Evolutionary conservation across 495 filamentous ascomycete species (phyloP), one percentile per base, ranked within the genome.

Genomic region (Podospora didyma): DNA sequence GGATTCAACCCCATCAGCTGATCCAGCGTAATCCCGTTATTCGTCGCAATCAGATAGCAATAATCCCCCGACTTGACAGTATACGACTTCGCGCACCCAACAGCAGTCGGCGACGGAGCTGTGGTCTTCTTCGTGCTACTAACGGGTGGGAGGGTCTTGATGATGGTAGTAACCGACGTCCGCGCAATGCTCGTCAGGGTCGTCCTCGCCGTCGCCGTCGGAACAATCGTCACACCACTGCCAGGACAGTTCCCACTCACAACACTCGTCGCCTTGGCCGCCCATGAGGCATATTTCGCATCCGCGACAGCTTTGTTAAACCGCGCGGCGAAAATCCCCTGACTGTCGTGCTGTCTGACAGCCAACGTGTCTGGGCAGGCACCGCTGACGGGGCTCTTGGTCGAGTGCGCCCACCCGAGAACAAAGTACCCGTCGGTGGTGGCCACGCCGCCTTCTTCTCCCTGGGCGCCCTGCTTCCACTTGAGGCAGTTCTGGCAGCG

Each of bases 401-500:
- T 62, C 1, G 68, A 63, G 49, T 70, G 66, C 24, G 60, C 62
- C 65, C 68, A 69, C 23, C 69, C 69, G 47, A 72, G 62, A 31
- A 69, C 48, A 2, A 67, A 28, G 37, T 53, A 57, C 39, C 64
- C 59, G 5, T 17, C 10, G 35, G 57, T 62, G 17, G 68, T 72
- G 31, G 65, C 20, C 11, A 51, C 56, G 26, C 22, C 47, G 20
- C 51, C 51, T 49, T 50, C 53, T n/a, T 56, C 44, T 37, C 24
- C 37, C 56, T n/a, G n/a, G n/a, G n/a, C n/a, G n/a, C 66, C 65
- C 19, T 65, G 63, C 28, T 61, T 70, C 81, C 84, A 88, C 3
- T 68, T 62, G 24, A 82, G 71, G 68, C 86, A 89, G 69, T 81
- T 75, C 63, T 82, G 71, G 73, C 86, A 89, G 41, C 81, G 72